These are phyloP conservation scores for Gelatoporia subvermispora DNA, from an alignment of 768 basidiomycete genomes.

Conservation along the genomic window DNA sequence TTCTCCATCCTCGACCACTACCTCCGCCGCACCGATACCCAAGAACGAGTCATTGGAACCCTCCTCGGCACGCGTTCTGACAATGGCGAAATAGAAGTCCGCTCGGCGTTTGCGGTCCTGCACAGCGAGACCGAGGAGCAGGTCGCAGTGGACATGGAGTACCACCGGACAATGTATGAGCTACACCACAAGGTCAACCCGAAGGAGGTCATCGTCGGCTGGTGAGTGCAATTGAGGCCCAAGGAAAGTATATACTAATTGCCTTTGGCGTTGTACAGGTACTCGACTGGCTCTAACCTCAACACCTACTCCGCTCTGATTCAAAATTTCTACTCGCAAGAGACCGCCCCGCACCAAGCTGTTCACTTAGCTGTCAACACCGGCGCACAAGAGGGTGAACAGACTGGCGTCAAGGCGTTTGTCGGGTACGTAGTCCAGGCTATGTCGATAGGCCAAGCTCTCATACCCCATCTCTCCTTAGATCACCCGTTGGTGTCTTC, in stretches of 20 bases:
- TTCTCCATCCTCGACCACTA: slow-evolving; percentile 97
- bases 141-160: slow-evolving; percentile 95
- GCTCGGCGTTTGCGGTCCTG: slow-evolving; percentile 84
- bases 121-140: slow-evolving; percentile 91
- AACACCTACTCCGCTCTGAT: slow-evolving; percentile 96
- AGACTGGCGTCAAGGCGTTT: slow-evolving; percentile 81
- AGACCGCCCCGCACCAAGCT: slow-evolving; percentile 83
- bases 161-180: slow-evolving; percentile 91
- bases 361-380: slow-evolving; percentile 91
- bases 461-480: slow-evolving; percentile 24
- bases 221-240: slow-evolving; percentile 48
- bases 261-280: slow-evolving; percentile 45
- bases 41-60: slow-evolving; percentile 92
- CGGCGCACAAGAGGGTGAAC: slow-evolving; percentile 54
- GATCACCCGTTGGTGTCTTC: slow-evolving; percentile 83
- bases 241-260: background rate
- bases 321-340: slow-evolving; percentile 95
- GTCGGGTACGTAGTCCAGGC: slow-evolving; percentile 74
- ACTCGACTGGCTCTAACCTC: slow-evolving; percentile 85
- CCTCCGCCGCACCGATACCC: slow-evolving; percentile 75
- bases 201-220: slow-evolving; percentile 90
- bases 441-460: no score
- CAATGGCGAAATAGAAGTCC: slow-evolving; percentile 57
- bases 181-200: slow-evolving; percentile 80
- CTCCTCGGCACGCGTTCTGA: slow-evolving; percentile 79